These are phyloP conservation scores for Pulveroboletus sp. DNA, from an alignment of 1,284 basidiomycete species.

Conservation along the genomic window DNA sequence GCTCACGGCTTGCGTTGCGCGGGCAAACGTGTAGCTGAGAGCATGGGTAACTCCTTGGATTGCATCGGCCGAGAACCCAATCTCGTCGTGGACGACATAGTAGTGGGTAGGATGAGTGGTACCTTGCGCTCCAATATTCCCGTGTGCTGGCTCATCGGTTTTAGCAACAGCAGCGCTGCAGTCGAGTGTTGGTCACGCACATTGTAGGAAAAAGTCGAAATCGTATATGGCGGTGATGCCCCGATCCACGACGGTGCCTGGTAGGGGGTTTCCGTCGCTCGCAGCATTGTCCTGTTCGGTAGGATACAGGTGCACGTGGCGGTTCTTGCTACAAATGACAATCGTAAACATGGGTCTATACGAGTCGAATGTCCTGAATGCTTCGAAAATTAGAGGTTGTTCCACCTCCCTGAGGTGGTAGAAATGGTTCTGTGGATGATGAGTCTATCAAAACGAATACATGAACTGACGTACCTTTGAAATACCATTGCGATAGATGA, in stretches of 20 bases:
- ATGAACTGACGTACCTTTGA: background rate
- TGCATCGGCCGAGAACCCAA: background rate
- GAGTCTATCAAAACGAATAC: background rate
- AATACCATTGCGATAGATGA: background rate
- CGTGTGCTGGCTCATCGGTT: background rate
- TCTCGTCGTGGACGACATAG: background rate
- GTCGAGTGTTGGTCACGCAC: background rate
- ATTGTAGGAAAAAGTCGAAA: conserved; percentile 4
- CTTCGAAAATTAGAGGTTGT: background rate
- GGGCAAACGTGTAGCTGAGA: background rate
- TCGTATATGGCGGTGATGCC: background rate
- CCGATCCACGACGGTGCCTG: background rate
- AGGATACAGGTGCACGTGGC: background rate
- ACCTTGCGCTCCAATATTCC: background rate
- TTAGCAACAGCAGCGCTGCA: background rate
- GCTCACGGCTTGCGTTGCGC: background rate
- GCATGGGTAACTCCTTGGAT: background rate
- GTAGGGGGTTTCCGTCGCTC: background rate
- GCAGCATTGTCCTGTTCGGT: background rate
- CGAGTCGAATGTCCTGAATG: background rate
- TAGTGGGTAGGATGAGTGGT: background rate
- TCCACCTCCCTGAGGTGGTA: background rate
- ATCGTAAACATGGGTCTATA: background rate
- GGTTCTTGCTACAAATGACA: background rate
- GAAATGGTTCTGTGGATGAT: background rate